Conservation (phyloP, 768 basidiomycete species). For the Neoboletus brunneissimus region DNA sequence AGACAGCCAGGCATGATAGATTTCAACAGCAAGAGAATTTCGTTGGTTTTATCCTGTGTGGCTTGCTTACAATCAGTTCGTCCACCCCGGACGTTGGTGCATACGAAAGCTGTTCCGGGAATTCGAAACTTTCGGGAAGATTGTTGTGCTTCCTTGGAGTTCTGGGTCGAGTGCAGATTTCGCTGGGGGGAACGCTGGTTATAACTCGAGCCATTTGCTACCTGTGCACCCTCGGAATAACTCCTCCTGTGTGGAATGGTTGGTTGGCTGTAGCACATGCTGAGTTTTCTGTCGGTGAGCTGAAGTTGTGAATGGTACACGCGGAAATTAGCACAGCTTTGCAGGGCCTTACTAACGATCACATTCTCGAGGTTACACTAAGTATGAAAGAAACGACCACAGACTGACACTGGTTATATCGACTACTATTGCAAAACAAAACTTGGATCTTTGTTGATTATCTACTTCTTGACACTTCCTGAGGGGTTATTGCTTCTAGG, state of each 20-base stretch:
- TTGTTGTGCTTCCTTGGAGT: not conserved
- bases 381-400: not conserved
- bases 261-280: not conserved
- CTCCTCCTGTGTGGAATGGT: not conserved
- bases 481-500: rapidly evolving
- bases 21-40: not conserved
- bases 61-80: not conserved
- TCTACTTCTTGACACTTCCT: not conserved
- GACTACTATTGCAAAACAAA: not conserved
- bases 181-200: too few species aligned
- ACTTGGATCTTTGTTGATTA: not conserved
- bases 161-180: not conserved
- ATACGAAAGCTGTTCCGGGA: not conserved
- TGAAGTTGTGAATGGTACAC: not conserved
- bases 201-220: not conserved
- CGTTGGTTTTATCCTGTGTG: not conserved
- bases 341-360: too few species aligned
- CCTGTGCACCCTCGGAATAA: not conserved
- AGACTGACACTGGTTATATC: not conserved
- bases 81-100: not conserved
- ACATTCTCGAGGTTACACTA: not conserved
- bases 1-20: not conserved
- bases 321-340: constrained; percentile 1
- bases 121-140: not conserved
- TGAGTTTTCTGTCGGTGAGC: not conserved